A percentile compares a stretch with the other conserved stretches of the same genome.
Conservation (phyloP, 257 asterid species). For the Penstemon barbatus region DNA sequence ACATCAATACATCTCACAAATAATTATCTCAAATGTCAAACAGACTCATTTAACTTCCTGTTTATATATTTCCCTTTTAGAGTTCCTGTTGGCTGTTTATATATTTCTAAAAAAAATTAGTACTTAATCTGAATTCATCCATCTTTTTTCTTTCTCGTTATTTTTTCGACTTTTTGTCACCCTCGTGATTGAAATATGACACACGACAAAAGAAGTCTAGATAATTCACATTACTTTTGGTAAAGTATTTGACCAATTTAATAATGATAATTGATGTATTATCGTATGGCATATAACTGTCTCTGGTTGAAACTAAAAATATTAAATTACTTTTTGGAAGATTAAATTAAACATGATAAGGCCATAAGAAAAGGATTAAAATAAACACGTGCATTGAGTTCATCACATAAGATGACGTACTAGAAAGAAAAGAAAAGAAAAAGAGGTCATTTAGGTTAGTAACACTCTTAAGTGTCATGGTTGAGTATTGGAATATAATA, state of each 20-base stretch:
- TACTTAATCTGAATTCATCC: background rate
- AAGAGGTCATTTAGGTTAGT: background rate
- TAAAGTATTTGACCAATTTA: constrained; percentile 13
- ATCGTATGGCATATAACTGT: background rate
- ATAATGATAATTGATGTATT: constrained; percentile 3
- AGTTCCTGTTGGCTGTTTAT: background rate
- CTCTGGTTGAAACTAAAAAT: no score
- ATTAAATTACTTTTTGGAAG: no score
- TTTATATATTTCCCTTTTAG: background rate
- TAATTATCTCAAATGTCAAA: no score
- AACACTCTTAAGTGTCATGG: background rate
- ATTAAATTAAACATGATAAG: no score
- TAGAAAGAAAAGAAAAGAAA: no score
- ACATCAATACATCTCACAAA: no score
- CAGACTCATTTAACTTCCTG: no score
- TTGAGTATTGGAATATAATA: background rate
- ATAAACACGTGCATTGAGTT: no score
- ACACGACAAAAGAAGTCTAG: background rate
- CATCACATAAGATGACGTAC: no score
- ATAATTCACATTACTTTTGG: constrained; percentile 22
- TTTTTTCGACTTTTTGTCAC: constrained; percentile 26
- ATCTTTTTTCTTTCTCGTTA: constrained; percentile 23
- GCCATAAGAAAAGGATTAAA: no score
- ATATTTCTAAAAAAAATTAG: no score
- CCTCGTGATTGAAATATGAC: constrained; percentile 22